Conservation (phyloP, 768 basidiomycete genomes). For the Xanthoconium purpureum region DNA sequence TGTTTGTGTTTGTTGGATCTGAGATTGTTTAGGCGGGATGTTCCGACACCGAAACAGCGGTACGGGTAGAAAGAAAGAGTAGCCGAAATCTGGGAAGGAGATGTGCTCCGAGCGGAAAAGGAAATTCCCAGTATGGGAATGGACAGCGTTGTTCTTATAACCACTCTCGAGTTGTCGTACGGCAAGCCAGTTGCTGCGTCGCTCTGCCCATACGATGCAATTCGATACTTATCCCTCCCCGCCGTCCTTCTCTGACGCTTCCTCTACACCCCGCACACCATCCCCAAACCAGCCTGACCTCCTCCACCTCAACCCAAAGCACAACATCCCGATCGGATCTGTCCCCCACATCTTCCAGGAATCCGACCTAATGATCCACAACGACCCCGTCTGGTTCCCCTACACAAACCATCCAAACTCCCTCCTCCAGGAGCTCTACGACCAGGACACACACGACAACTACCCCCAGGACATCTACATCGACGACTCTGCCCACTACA, state of each 20-base stretch:
- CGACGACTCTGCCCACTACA: constrained; percentile 35
- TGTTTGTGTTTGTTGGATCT: constrained; percentile 19
- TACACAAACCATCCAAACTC: constrained; percentile 43
- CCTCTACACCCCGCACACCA: constrained; percentile 67
- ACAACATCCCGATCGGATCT: constrained; percentile 38
- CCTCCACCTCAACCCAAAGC: constrained; percentile 38
- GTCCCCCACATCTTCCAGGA: constrained; percentile 51
- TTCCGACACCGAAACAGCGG: constrained; percentile 34
- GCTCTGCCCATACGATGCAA: constrained; percentile 37
- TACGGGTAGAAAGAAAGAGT: constrained; percentile 36
- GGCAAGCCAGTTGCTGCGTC: constrained; percentile 22
- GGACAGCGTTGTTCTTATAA: constrained; percentile 36
- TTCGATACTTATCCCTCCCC: constrained; percentile 59
- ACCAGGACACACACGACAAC: constrained; percentile 47
- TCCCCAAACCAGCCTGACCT: constrained; percentile 52
- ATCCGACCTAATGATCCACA: constrained; percentile 35
- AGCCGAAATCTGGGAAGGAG: constrained; percentile 38
- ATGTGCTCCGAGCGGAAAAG: constrained; percentile 23
- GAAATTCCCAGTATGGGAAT: constrained; percentile 23
- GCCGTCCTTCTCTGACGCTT: constrained; percentile 60
- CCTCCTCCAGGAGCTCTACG: constrained; percentile 71
- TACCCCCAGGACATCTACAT: constrained; percentile 35
- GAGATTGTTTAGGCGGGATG: constrained; percentile 32
- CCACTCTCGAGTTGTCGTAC: constrained; percentile 11
- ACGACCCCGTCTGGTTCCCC: constrained; percentile 37